A percentile compares a stretch with the other conserved stretches of the same genome.
Conservation (phyloP, 257 asterid species). For the Jasminum sambac region DNA sequence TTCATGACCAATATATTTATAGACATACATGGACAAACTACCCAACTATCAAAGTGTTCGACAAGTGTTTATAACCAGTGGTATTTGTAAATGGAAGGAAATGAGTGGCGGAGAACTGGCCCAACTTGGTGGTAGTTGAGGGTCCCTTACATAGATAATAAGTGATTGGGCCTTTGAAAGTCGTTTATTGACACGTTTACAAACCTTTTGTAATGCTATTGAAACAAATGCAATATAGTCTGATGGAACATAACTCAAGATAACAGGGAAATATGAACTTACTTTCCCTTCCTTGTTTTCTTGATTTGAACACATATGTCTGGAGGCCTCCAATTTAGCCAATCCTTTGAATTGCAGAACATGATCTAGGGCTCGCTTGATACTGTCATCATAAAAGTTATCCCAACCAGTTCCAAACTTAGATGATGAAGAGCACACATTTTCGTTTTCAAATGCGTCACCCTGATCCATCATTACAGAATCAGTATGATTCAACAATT, state of each 20-base stretch:
- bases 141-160: no score
- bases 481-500: constrained; percentile 38
- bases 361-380: constrained; percentile 66
- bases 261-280: constrained; percentile 32
- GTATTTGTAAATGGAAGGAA: no score
- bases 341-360: constrained; percentile 56
- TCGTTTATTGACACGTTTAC: no score
- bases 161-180: no score
- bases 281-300: constrained; percentile 43
- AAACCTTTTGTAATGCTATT: background rate
- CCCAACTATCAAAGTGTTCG: background rate
- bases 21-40: background rate
- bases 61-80: no score
- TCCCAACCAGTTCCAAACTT: constrained; percentile 58
- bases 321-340: constrained; percentile 50
- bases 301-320: constrained; percentile 29
- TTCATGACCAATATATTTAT: background rate
- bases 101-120: background rate
- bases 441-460: constrained; percentile 32
- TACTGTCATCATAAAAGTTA: constrained; percentile 59
- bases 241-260: constrained; percentile 18
- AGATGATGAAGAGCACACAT: constrained; percentile 21
- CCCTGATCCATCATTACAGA: constrained; percentile 35
- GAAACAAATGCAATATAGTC: background rate
- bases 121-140: constrained; percentile 9